Evolutionary conservation across 441 rosid genomes (phyloP).

Genomic region (Pelargonium myrrhifolium): DNA sequence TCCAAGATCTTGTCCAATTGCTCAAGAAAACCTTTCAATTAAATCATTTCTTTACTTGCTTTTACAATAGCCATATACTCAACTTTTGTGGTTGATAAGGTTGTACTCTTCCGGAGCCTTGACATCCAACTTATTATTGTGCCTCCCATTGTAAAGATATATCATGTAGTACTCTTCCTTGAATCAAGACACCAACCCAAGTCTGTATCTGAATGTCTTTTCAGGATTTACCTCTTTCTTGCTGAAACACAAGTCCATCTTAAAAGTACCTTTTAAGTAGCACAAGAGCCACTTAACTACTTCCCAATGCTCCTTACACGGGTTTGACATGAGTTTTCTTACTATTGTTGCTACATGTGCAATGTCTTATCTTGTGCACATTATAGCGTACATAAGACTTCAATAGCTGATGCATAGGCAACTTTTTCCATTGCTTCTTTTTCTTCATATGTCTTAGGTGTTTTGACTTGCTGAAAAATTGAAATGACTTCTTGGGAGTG

Average conservation of each 20-base stretch:
- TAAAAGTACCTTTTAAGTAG: neutral
- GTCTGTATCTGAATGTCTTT: neutral
- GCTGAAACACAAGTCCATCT: neutral
- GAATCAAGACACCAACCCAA: neutral
- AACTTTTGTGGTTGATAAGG: too few species aligned
- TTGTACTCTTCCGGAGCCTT: too few species aligned
- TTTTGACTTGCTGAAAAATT: too few species aligned
- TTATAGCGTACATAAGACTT: too few species aligned
- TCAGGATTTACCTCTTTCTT: neutral
- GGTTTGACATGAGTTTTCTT: neutral
- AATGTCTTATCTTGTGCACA: too few species aligned
- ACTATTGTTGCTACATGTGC: neutral
- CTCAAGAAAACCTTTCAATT: neutral
- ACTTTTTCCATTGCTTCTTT: too few species aligned
- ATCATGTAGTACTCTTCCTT: neutral
- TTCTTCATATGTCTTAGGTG: too few species aligned
- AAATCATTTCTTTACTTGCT: neutral
- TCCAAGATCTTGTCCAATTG: neutral
- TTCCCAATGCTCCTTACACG: constrained; percentile 4
- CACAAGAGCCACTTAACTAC: neutral
- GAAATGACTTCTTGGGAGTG: too few species aligned
- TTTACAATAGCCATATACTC: neutral
- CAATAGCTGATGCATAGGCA: too few species aligned
- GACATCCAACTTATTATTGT: too few species aligned
- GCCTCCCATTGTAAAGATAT: too few species aligned